Conservation (phyloP, 2,329 filamentous ascomycete species). For the Microdochium paspali region DNA sequence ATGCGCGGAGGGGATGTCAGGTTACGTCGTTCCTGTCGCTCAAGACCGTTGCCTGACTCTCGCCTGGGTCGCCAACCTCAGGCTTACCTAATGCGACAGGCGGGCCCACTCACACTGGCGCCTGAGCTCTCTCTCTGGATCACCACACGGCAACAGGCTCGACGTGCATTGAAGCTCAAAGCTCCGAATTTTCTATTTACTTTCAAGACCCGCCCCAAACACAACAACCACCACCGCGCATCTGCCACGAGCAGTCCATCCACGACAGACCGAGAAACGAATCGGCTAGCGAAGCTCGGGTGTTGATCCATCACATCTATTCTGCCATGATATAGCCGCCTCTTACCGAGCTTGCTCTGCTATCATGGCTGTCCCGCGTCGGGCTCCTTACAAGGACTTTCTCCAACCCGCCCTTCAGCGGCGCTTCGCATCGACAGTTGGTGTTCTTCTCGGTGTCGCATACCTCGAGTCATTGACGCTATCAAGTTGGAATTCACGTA, state of each 20-base stretch:
- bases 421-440: slow-evolving; percentile 72
- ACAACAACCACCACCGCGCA: background rate
- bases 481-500: slow-evolving; percentile 60
- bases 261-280: background rate
- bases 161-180: background rate
- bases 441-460: slow-evolving; percentile 59
- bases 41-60: too few species aligned
- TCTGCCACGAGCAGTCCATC: background rate
- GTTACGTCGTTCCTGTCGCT: background rate
- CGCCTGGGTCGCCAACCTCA: too few species aligned
- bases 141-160: background rate
- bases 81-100: background rate
- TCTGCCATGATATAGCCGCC: background rate
- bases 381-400: slow-evolving; percentile 72
- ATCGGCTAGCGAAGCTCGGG: background rate
- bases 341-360: slow-evolving; percentile 18
- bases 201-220: background rate
- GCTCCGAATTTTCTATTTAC: slow-evolving; percentile 1
- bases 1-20: background rate
- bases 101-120: background rate
- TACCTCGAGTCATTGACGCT: slow-evolving; percentile 65
- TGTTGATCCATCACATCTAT: background rate
- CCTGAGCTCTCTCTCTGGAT: background rate
- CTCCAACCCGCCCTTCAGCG: slow-evolving; percentile 81
- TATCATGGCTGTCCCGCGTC: slow-evolving; percentile 45